Conservation (phyloP, 1,284 basidiomycete genomes). For the Boletus holoroseus region DNA sequence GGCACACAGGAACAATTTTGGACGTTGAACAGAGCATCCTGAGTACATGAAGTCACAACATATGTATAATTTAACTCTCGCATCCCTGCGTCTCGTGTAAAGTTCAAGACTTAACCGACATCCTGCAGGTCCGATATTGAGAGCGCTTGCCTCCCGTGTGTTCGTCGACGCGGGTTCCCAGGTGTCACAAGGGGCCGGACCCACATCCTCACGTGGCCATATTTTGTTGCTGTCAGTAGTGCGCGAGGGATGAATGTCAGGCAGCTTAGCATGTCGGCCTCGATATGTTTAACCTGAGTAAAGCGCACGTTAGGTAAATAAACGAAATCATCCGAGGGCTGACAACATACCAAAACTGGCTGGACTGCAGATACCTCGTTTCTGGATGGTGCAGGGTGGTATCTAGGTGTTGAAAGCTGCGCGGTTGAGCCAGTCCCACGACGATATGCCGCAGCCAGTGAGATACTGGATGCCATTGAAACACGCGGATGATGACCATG, state of each 20-base stretch:
- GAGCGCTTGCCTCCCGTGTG: constrained; percentile 29
- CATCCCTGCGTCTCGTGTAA: not conserved
- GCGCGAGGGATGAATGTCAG: constrained; percentile 69
- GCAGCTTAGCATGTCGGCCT: constrained; percentile 67
- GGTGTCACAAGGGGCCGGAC: constrained; percentile 60
- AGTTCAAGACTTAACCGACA: constrained; percentile 16
- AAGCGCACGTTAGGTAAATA: not conserved
- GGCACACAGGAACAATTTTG: not conserved
- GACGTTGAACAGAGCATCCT: not conserved
- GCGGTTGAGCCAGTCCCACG: constrained; percentile 50
- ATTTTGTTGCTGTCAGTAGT: constrained; percentile 70
- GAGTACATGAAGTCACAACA: constrained; percentile 6
- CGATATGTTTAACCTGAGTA: constrained; percentile 70
- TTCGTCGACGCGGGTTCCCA: constrained; percentile 27
- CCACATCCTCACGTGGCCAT: constrained; percentile 78
- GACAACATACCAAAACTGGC: constrained; percentile 70
- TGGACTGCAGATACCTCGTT: constrained; percentile 89
- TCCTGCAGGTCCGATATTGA: constrained; percentile 33
- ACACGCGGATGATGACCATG: constrained; percentile 62
- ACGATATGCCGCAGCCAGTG: constrained; percentile 51
- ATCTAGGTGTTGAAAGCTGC: constrained; percentile 54
- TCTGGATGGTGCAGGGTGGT: constrained; percentile 81
- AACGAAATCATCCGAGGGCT: constrained; percentile 18
- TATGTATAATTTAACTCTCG: constrained; percentile 23
- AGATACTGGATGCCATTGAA: constrained; percentile 70